Base-by-base conservation (phyloP, 345 rosid species). In the Citrus trifoliata region DNA sequence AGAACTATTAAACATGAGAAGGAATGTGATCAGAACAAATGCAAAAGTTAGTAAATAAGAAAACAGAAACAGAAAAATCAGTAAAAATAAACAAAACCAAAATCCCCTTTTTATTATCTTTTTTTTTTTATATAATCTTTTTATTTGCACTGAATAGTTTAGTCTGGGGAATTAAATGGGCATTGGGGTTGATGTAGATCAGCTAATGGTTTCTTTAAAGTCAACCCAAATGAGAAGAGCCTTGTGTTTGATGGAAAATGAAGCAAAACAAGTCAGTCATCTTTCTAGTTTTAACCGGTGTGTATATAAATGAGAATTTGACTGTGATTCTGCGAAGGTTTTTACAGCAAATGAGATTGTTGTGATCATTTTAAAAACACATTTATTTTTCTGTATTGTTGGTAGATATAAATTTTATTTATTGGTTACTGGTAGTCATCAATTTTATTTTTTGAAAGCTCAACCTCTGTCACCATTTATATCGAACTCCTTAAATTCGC, bases 191-290 rank as follows among this genome's bases (percentile, higher is more conserved):
- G 81, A 82, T 75, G 86, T 35, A 35, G 70, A 66, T 66, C 48
- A 21, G 70, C 80, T 24, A 6, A 25, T 56, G 67, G 40, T 73
- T 48, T 59, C 62, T 78, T 62, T 46, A 27, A 81, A 77, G 89
- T 83, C 88, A 87, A 82, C 83, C 78, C 78, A 13, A 21, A 63
- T 5, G 71, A 48, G 71, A 63, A 67, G 75, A 42, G 27, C 38
- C 22, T 33, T 68, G 77, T 74, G 32, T 72, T 80, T 62, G 82
- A 73, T 75, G 76, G 79, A 69, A 75, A 30, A 67, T 10, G 13
- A 27, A 35, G 30, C 30, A 21, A 4, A 30, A 13, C 51, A 46
- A 46, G 51, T 46, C 51, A 46, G 51, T 46, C 51, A 13, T 12
- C 18, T 46, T 61, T 27, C 28, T 18, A 28, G 18, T 28, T 62